These are phyloP conservation scores for Penicillium sp. DNA, from an alignment of 2,329 filamentous ascomycete genomes.

Conservation along the genomic window DNA sequence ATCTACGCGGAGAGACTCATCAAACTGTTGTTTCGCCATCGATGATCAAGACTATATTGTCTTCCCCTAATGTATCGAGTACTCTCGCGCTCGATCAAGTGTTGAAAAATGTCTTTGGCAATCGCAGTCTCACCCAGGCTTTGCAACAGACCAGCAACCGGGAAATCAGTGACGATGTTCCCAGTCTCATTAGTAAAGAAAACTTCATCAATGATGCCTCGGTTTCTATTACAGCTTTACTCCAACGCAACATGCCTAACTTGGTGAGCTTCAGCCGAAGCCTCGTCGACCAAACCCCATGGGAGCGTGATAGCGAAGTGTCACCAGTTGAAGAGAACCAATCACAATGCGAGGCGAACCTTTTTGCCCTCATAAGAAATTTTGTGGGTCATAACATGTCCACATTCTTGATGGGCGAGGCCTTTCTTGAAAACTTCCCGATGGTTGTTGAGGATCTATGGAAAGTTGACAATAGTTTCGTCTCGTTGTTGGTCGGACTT, in stretches of 20 bases:
- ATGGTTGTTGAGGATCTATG: slow-evolving; percentile 60
- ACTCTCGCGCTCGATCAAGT: slow-evolving; percentile 38
- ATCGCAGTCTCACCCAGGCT: slow-evolving; percentile 41
- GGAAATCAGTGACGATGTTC: slow-evolving; percentile 42
- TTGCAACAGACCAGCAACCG: slow-evolving; percentile 39
- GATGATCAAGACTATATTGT: slow-evolving; percentile 48
- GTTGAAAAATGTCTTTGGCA: slow-evolving; percentile 50
- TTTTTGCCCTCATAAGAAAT: slow-evolving; percentile 59
- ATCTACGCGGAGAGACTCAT: slow-evolving; percentile 55
- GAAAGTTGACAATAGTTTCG: slow-evolving; percentile 59
- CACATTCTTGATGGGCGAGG: slow-evolving; percentile 57
- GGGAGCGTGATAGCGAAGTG: slow-evolving; percentile 61
- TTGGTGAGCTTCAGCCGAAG: slow-evolving; percentile 64
- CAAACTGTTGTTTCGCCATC: slow-evolving; percentile 56
- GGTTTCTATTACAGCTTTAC: slow-evolving; percentile 39
- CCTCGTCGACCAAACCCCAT: slow-evolving; percentile 63
- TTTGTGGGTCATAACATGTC: slow-evolving; percentile 58
- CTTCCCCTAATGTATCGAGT: slow-evolving; percentile 32
- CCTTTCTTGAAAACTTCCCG: slow-evolving; percentile 57
- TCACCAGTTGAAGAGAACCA: slow-evolving; percentile 44
- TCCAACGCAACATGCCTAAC: slow-evolving; percentile 55
- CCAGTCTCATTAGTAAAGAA: slow-evolving; percentile 51
- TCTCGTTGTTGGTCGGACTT: slow-evolving; percentile 58
- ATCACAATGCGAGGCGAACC: slow-evolving; percentile 55
- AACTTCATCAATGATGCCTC: slow-evolving; percentile 51